Base-by-base conservation (phyloP, 768 basidiomycete genomes). In the Kwoniella mangroviensis region DNA sequence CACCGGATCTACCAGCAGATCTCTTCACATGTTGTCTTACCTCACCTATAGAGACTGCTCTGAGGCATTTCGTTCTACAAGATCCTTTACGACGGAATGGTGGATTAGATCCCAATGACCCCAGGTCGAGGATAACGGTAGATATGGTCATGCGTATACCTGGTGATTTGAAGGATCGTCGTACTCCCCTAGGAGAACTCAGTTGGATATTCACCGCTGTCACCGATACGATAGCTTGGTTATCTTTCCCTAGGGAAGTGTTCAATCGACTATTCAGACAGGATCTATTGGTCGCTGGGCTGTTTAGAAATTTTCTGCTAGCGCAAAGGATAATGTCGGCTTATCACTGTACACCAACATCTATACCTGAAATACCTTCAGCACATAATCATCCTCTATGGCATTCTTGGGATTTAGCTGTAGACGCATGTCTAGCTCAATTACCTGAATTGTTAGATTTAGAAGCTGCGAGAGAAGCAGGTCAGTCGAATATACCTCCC, bases 141-240 rank as follows among this genome's bases (percentile, higher is more conserved):
- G 94, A 98, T 78, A 92, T 94, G 91, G 90, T 95, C 42, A 89
- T 92, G 87, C 92, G 94, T 81, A 88, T 99, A 13, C 97, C 97
- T 0, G 97, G 97, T 10, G 95, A 98, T 80, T 88, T 98, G 69
- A 97, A 96, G 84, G 97, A 99, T 79, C 88, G 97, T 21, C 88
- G 95, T 26, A 98, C 97, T 0, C 95, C 97, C 1, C 86, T 99
- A 0, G 97, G 97, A 61, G 97, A 99, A 84, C 88, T 99, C n/a
- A 97, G 96, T 81, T 99, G 97, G 97, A 98, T 98, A 72, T 98
- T 98, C 84, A 98, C 94, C 1, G 94, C 96, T 42, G 92, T 99
- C 66, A 98, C 97, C 17, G 97, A 99, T 84, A 98, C 97, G 10
- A 98, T 99, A 71, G 97, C 97, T 7, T 99, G 97, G 97, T 95